Evolutionary conservation across 2,329 filamentous ascomycete species (phyloP).

Genomic region (Paradendryphiella salina): DNA sequence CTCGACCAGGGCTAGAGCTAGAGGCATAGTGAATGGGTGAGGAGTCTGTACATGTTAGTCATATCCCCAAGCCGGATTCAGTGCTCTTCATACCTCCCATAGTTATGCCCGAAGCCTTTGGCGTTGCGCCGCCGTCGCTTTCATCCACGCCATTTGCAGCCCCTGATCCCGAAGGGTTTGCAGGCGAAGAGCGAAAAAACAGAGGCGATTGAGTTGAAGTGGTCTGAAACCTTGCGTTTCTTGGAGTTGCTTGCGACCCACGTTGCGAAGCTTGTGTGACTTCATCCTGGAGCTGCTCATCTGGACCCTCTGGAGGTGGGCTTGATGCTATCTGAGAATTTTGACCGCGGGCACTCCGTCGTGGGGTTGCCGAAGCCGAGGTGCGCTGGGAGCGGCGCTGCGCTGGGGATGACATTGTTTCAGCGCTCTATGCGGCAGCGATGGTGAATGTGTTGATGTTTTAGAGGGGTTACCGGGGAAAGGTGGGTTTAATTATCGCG

Average conservation of each 20-base stretch:
- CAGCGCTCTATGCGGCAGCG: slow-evolving; percentile 9
- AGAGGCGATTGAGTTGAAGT: slow-evolving; percentile 69
- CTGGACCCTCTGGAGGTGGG: slow-evolving; percentile 49
- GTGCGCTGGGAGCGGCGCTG: slow-evolving; percentile 59
- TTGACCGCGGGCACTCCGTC: slow-evolving; percentile 57
- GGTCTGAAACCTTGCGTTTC: slow-evolving; percentile 49
- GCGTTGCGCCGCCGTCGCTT: slow-evolving; percentile 68
- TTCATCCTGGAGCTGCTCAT: slow-evolving; percentile 51
- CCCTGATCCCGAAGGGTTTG: slow-evolving; percentile 49
- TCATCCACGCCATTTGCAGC: slow-evolving; percentile 49
- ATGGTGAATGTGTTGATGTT: slow-evolving; percentile 9
- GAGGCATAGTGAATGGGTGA: slow-evolving; percentile 90
- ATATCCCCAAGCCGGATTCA: slow-evolving; percentile 3
- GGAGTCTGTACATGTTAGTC: slow-evolving; percentile 64
- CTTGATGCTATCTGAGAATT: slow-evolving; percentile 60
- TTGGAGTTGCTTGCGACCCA: slow-evolving; percentile 52
- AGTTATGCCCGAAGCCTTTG: slow-evolving; percentile 64
- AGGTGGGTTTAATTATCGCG: slow-evolving; percentile 24
- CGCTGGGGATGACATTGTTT: slow-evolving; percentile 64
- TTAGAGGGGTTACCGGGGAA: slow-evolving; percentile 17
- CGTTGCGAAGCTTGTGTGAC: slow-evolving; percentile 46
- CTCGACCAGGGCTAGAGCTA: slow-evolving; percentile 81
- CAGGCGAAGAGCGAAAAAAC: slow-evolving; percentile 70
- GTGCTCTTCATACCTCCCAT: slow-evolving; percentile 61
- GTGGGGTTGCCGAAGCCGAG: slow-evolving; percentile 60